These are phyloP conservation scores for Clathrus columnatus DNA, from an alignment of 768 basidiomycete species.

Conservation along the genomic window DNA sequence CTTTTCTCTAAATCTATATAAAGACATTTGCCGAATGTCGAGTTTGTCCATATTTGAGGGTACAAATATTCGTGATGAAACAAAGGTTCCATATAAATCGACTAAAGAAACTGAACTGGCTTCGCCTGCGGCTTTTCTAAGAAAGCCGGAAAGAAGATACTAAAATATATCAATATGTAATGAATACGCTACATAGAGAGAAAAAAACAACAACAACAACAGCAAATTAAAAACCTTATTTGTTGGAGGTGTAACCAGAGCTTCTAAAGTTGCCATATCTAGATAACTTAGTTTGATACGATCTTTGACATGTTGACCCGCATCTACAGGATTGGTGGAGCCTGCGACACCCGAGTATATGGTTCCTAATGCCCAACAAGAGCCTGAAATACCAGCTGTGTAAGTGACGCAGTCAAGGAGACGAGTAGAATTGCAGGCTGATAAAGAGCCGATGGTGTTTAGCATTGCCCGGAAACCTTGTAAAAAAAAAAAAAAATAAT, in stretches of 20 bases:
- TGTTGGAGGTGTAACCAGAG: conserved; percentile 18
- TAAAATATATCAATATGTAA: background rate
- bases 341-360: conserved; percentile 22
- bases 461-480: conserved; percentile 23
- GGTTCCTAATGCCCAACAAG: conserved; percentile 21
- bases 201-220: background rate
- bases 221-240: conserved; percentile 16
- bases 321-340: conserved; percentile 11
- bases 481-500: background rate
- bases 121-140: conserved; percentile 19
- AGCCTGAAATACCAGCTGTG: conserved; percentile 22
- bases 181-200: background rate
- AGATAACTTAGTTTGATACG: conserved; percentile 22
- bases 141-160: conserved; percentile 19
- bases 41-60: conserved; percentile 15
- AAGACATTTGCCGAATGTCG: conserved; percentile 18
- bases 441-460: conserved; percentile 21
- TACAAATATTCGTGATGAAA: conserved; percentile 21
- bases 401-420: conserved; percentile 21
- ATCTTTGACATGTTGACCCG: conserved; percentile 17
- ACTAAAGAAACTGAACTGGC: conserved; percentile 18
- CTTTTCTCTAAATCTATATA: conserved; percentile 16
- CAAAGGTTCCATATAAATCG: conserved; percentile 20
- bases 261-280: conserved; percentile 19
- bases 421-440: conserved; percentile 17